Evolutionary conservation across 176 grass and related monocot species (phyloP), one percentile per base, ranked within the genome.

Genomic region (Rhynchospora breviuscula): DNA sequence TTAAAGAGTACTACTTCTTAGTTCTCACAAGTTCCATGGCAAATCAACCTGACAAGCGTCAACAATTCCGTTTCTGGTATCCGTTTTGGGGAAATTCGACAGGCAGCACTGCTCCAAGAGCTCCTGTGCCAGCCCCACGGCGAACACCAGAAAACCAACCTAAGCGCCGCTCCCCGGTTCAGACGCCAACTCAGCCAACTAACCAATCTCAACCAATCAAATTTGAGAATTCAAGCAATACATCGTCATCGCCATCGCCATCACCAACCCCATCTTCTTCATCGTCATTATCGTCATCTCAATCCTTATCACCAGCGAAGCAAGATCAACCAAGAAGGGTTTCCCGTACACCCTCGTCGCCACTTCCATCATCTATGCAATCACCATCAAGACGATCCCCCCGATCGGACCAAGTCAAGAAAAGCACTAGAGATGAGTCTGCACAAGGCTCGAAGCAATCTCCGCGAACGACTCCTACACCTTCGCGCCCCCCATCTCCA

Each of bases 381-480:
- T 67, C 89, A 3, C 85, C 67, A 13, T 86, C 88, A 10, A 83
- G 84, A 17, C 80, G 64, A 65, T 79, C 79, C 17, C 63, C 86
- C 21, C 78, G 8, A 82, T 49, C 9, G 6, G 61, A 67, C n/a
- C 59, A 67, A 29, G 85, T 11, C 10, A 86, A 67, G n/a, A 45
- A 86, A 80, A 80, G 81, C 56, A 59, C 18, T 3, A 59, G 63
- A 35, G 59, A 65, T 2, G 61, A 40, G 10, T 31, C 79, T 1
- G 25, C 81, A 51, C 84, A 79, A n/a, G 8, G 76, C 29, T 68
- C 10, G 23, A 78, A 26, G 33, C 45, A 12, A 29, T 11, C 72
- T 19, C 40, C 71, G 1, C 73, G 33, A 68, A 25, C 51, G 31
- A 51, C 6, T 13, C 58, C 84, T 23, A 35, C 46, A 31, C 21